These are phyloP conservation scores for Cercospora janseana DNA, from an alignment of 2,329 filamentous ascomycete species.

Conservation along the genomic window DNA sequence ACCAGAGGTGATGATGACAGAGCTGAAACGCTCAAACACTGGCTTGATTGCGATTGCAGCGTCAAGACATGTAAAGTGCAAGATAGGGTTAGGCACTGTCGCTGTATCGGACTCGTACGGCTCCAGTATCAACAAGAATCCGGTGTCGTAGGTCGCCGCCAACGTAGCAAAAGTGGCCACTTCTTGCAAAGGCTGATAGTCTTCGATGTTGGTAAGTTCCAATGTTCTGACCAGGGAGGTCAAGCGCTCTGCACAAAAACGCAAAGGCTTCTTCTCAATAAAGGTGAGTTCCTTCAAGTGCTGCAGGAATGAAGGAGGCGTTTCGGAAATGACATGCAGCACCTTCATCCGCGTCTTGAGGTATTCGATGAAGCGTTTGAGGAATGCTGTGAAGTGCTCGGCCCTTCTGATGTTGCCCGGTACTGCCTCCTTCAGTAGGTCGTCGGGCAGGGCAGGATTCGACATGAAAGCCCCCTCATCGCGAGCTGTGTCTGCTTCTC, in stretches of 20 bases:
- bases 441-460: constrained; percentile 90
- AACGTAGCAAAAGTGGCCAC: constrained; percentile 96
- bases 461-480: constrained; percentile 97
- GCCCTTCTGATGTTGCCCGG: constrained; percentile 94
- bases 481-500: constrained; percentile 82
- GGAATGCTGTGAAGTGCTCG: constrained; percentile 91
- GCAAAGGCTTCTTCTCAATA: constrained; percentile 91
- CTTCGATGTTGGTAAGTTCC: constrained; percentile 95
- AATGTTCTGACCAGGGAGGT: constrained; percentile 92
- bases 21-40: constrained; percentile 95
- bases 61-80: constrained; percentile 95
- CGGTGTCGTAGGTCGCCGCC: constrained; percentile 93
- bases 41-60: constrained; percentile 97
- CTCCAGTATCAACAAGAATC: constrained; percentile 93
- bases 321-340: constrained; percentile 94
- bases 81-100: constrained; percentile 91
- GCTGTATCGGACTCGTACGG: constrained; percentile 94
- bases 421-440: constrained; percentile 90
- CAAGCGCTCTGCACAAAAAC: constrained; percentile 91
- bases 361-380: constrained; percentile 97
- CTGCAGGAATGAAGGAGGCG: constrained; percentile 85
- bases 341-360: constrained; percentile 96
- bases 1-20: constrained; percentile 96
- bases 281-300: constrained; percentile 95
- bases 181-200: constrained; percentile 94